Base-by-base conservation (phyloP, 2,329 filamentous ascomycete genomes). In the Pleoardoris graminearum region DNA sequence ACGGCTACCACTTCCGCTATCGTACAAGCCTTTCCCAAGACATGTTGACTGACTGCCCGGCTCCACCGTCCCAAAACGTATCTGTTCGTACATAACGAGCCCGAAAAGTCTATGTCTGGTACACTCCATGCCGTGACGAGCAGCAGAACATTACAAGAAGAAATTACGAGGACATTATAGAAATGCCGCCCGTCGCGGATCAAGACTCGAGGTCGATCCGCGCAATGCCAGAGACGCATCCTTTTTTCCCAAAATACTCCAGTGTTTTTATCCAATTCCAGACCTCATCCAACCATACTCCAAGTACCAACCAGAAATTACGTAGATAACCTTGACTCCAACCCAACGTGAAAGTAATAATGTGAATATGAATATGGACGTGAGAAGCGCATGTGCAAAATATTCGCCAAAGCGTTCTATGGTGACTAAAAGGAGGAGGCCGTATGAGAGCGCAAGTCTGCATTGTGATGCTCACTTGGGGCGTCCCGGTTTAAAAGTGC, bases 401-500 rank as follows among this genome's bases (percentile, higher is more conserved):
- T 12, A 23, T 4, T 30, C 42, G 42, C 42, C 42, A 29, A 45
- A 10, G 44, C 33, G 23, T 29, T 36, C 16, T 16, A 46, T 25
- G 7, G 44, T 5, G 23, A 16, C 33, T n/a, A n/a, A 36, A 7
- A 7, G 8, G 14, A 16, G 8, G 33, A 17, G 8, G 14, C 17
- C 17, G 33, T 8, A 3, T 36, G 14, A n/a, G 12, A 16, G 8
- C 17, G 33, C 7, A 7, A 17, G n/a, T 36, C 33, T n/a, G 17
- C 22, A 7, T 32, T 11, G 17, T 29, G 8, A 21, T 32, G 41
- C 27, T 16, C 30, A 32, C 12, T 14, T 32, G 11, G 30, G 17
- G 17, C n/a, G 5, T 21, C 23, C 62, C 68, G 4, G 68, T 67
- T 43, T 70, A 72, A 39, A 62, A 72, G 30, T 68, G 65, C 21